Percentiles rank a stretch among this genome's conserved stretches.
These are phyloP conservation scores for Metschnikowia hibisci DNA, from an alignment of 805 yeast genomes.

Conservation along the genomic window DNA sequence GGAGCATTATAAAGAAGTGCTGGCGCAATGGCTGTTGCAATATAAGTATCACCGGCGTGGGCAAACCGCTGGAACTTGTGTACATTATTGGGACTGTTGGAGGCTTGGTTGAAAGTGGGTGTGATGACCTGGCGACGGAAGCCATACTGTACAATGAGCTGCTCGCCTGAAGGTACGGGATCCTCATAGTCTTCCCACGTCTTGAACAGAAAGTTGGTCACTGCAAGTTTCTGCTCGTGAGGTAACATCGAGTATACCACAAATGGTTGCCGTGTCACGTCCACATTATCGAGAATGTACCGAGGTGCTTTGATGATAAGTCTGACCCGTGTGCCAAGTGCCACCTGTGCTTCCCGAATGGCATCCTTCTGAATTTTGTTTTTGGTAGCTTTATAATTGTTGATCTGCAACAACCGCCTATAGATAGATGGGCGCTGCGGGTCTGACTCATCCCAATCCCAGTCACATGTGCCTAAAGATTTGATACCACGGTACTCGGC, in stretches of 20 bases:
- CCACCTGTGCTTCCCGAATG: constrained; percentile 37
- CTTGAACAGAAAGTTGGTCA: constrained; percentile 74
- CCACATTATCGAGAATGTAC: constrained; percentile 38
- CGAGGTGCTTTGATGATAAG: constrained; percentile 58
- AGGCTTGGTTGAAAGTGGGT: constrained; percentile 79
- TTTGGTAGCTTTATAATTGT: constrained; percentile 72
- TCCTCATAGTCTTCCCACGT: constrained; percentile 87
- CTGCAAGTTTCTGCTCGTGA: constrained; percentile 84
- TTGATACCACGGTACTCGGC: constrained; percentile 83
- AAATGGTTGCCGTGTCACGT: constrained; percentile 48
- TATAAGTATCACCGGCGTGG: constrained; percentile 63
- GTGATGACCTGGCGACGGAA: constrained; percentile 79
- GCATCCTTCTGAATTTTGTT: constrained; percentile 64
- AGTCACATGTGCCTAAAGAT: constrained; percentile 69
- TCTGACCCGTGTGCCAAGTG: constrained; percentile 59
- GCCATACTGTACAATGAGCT: constrained; percentile 86
- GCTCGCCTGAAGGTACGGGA: constrained; percentile 81
- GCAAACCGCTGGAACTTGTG: constrained; percentile 81
- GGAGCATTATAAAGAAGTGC: constrained; percentile 81
- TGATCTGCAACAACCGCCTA: constrained; percentile 68
- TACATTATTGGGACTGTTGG: constrained; percentile 77
- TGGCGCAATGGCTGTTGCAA: constrained; percentile 89
- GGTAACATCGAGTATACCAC: constrained; percentile 69
- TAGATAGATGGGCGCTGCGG: constrained; percentile 72
- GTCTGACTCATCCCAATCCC: constrained; percentile 87